These are phyloP conservation scores for Didymella pinodella DNA, from an alignment of 2,329 filamentous ascomycete species.

Conservation along the genomic window DNA sequence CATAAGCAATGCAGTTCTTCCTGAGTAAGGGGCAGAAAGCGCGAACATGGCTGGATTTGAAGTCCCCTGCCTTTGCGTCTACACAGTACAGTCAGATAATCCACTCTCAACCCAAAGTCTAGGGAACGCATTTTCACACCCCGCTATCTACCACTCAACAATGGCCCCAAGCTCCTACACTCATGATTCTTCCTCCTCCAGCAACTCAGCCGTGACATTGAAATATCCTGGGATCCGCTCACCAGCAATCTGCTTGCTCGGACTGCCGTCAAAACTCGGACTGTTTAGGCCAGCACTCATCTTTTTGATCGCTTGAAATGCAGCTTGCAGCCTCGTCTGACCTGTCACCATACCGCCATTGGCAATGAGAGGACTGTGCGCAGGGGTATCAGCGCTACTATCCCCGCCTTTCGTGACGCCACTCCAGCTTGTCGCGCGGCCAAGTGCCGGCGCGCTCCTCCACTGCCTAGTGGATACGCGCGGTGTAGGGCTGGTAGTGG, in stretches of 20 bases:
- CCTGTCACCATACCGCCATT: not conserved
- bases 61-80: not conserved
- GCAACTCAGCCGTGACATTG: not conserved
- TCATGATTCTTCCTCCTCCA: not conserved
- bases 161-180: not conserved
- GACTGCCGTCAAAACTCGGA: slow-evolving; percentile 22
- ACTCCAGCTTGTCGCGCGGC: slow-evolving; percentile 12
- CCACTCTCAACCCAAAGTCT: slow-evolving; percentile 9
- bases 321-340: slow-evolving; percentile 36
- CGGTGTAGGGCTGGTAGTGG: not conserved
- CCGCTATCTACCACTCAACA: not conserved
- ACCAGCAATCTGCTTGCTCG: not conserved
- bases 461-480: not conserved
- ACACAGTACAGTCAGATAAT: not conserved
- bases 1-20: not conserved
- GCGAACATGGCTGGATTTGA: not conserved
- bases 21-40: not conserved
- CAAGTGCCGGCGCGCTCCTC: not conserved
- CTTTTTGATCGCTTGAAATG: slow-evolving; percentile 41
- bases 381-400: not conserved
- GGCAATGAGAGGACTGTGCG: not conserved
- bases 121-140: not conserved
- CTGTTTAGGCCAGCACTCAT: slow-evolving; percentile 34
- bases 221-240: slow-evolving; percentile 10
- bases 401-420: slow-evolving; percentile 1